phyloP scores from a whole-genome alignment of 345 rosid species.

The Populus nigra region DNA sequence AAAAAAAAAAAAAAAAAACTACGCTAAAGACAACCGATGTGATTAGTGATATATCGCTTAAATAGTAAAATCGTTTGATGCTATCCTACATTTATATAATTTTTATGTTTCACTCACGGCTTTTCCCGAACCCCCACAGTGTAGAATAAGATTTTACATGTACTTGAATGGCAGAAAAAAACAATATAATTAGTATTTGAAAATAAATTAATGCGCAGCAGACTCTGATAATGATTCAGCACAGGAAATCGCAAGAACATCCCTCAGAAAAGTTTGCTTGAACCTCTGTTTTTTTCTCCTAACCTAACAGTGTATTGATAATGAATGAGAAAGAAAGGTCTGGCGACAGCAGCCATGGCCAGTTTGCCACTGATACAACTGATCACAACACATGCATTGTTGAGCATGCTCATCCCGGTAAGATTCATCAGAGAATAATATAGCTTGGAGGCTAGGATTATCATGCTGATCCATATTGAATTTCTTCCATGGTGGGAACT shows the following conservation, averaged over 20 bases:
- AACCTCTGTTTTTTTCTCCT: neutral
- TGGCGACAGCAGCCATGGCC: neutral
- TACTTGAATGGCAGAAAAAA: neutral
- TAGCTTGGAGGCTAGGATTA: too few relatives aligned
- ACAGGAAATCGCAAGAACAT: neutral
- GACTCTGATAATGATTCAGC: neutral
- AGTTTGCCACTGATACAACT: neutral
- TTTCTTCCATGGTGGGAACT: neutral
- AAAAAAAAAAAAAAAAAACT: neutral
- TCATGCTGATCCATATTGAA: neutral
- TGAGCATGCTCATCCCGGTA: too few relatives aligned
- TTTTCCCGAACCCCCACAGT: neutral
- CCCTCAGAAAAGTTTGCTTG: neutral
- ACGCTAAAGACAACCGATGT: neutral
- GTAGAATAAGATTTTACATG: neutral
- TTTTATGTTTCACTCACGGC: neutral
- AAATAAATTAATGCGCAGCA: neutral
- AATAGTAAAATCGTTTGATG: neutral
- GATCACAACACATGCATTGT: neutral
- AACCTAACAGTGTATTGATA: neutral
- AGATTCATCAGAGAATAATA: neutral
- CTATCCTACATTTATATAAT: neutral
- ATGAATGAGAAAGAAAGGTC: neutral
- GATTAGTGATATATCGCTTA: neutral
- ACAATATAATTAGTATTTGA: neutral